Evolutionary conservation across 352 stramenopile genomes (phyloP).

Genomic region (Globisporangium emineosum): DNA sequence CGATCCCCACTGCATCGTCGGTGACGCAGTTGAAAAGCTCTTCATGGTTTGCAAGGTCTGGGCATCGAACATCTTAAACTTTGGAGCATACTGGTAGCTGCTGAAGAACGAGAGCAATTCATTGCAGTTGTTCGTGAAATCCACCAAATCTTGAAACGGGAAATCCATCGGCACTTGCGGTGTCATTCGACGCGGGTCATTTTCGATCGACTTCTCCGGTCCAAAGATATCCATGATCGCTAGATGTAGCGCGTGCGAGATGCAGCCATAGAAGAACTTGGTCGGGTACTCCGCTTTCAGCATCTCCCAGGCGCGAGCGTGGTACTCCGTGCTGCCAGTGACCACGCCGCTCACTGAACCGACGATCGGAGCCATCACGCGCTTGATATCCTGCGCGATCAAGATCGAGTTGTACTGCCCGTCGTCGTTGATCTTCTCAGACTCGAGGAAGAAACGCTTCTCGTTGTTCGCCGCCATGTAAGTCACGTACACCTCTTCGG

Average conservation of each 20-base stretch:
- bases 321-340: constrained; percentile 70
- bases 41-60: constrained; percentile 79
- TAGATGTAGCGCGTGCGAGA: constrained; percentile 74
- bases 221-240: constrained; percentile 84
- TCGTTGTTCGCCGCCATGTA: constrained; percentile 81
- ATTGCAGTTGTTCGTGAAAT: constrained; percentile 73
- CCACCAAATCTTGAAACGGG: constrained; percentile 74
- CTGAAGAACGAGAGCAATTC: constrained; percentile 78
- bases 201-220: constrained; percentile 60
- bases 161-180: constrained; percentile 71
- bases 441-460: constrained; percentile 80
- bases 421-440: constrained; percentile 62
- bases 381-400: constrained; percentile 82
- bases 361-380: constrained; percentile 72
- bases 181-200: constrained; percentile 64
- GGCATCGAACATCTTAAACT: constrained; percentile 73
- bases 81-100: constrained; percentile 72
- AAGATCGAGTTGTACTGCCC: constrained; percentile 73
- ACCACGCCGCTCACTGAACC: constrained; percentile 69
- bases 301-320: constrained; percentile 78
- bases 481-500: constrained; percentile 67
- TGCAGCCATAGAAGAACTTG: constrained; percentile 87
- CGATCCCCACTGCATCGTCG: constrained; percentile 69
- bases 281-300: constrained; percentile 81
- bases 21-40: constrained; percentile 56